These are phyloP conservation scores for Teratosphaeria zuluensis DNA, from an alignment of 2,329 filamentous ascomycete species.

Conservation along the genomic window DNA sequence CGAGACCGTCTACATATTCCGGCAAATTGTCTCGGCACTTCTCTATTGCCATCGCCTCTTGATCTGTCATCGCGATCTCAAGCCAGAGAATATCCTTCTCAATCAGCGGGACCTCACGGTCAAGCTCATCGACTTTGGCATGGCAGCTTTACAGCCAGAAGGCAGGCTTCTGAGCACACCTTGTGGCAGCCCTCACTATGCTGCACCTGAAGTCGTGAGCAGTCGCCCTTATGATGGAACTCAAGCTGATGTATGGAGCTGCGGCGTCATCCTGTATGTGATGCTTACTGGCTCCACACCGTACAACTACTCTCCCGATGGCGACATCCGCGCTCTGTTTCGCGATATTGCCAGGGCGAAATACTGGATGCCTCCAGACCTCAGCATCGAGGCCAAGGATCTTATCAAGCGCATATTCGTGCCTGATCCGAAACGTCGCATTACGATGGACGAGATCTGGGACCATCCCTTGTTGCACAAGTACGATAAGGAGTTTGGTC, in stretches of 20 bases:
- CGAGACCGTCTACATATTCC: constrained; percentile 74
- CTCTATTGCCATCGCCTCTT: constrained; percentile 90
- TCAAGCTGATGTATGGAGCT: constrained; percentile 87
- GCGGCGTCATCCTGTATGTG: constrained; percentile 81
- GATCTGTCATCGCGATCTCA: constrained; percentile 92
- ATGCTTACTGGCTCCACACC: constrained; percentile 76
- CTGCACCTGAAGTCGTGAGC: constrained; percentile 81
- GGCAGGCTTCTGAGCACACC: constrained; percentile 75
- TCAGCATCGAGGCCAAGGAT: constrained; percentile 62
- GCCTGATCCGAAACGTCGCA: constrained; percentile 66
- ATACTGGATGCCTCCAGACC: constrained; percentile 36
- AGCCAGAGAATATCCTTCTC: constrained; percentile 92
- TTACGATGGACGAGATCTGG: constrained; percentile 75
- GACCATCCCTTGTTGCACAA: constrained; percentile 75
- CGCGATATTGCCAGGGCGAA: constrained; percentile 41
- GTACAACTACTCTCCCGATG: constrained; percentile 57
- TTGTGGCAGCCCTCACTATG: constrained; percentile 94
- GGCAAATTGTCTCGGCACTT: constrained; percentile 85
- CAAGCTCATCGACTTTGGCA: constrained; percentile 95
- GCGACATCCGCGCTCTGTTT: constrained; percentile 56
- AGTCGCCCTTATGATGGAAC: constrained; percentile 71
- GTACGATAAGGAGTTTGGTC: constrained; percentile 62
- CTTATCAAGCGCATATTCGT: constrained; percentile 73
- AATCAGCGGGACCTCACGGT: constrained; percentile 60
- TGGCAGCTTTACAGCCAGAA: constrained; percentile 83